Conservation (phyloP, 192 early-diverging fungal genomes). For the Entomortierella chlamydospora region DNA sequence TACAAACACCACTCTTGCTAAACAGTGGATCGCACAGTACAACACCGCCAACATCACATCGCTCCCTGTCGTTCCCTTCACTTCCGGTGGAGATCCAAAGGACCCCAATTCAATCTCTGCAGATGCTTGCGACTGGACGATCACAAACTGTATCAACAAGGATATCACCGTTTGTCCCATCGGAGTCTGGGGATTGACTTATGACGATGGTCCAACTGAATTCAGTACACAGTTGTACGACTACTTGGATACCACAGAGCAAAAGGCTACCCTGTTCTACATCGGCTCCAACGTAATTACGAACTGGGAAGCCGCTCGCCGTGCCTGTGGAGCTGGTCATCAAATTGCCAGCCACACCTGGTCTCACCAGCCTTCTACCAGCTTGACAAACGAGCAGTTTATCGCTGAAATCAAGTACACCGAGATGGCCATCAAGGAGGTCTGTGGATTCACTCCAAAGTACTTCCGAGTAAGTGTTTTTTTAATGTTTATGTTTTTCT, state of each 20-base stretch:
- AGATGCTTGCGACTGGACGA: conserved; percentile 58
- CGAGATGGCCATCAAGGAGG: conserved; percentile 64
- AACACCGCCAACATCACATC: conserved; percentile 29
- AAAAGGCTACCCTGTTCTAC: conserved; percentile 65
- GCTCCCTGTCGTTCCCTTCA: conserved; percentile 33
- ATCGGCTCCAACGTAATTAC: conserved; percentile 57
- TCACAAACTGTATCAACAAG: conserved; percentile 54
- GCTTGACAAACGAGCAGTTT: conserved; percentile 73
- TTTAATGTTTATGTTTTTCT: background rate
- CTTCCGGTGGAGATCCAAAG: conserved; percentile 5
- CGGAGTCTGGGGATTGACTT: conserved; percentile 62
- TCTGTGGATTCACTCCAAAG: conserved; percentile 60
- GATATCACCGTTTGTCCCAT: conserved; percentile 55
- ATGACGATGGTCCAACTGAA: conserved; percentile 60
- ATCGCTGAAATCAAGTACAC: conserved; percentile 76
- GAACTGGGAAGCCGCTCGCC: conserved; percentile 54
- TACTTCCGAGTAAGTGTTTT: conserved; percentile 58
- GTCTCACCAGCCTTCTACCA: conserved; percentile 69
- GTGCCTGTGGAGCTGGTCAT: conserved; percentile 52
- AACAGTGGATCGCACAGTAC: conserved; percentile 35
- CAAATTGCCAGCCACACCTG: conserved; percentile 56
- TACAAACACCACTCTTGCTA: conserved; percentile 42
- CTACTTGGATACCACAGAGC: conserved; percentile 56
- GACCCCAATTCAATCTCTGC: conserved; percentile 16
- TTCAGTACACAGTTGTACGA: conserved; percentile 57